Evolutionary conservation across 2,329 filamentous ascomycete species (phyloP).

Genomic region (Phyllosticta citrichinensis): DNA sequence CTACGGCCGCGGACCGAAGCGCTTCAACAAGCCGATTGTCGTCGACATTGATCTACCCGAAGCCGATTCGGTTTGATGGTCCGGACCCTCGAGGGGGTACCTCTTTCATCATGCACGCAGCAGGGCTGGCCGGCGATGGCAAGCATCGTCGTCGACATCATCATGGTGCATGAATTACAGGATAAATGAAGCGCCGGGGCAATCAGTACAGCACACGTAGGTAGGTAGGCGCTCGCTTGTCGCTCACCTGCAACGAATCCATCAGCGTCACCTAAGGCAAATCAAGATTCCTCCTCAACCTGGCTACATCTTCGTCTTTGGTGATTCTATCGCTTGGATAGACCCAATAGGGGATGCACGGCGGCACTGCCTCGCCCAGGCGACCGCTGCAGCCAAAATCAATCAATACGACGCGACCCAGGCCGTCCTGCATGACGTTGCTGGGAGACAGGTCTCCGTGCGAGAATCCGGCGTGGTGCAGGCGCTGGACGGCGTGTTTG

Average conservation of each 20-base stretch:
- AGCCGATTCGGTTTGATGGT: background rate
- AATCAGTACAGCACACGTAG: slow-evolving; percentile 9
- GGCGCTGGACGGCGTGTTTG: background rate
- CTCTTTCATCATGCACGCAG: background rate
- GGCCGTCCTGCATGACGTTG: background rate
- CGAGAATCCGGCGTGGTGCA: background rate
- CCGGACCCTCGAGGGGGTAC: no score
- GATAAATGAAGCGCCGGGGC: background rate
- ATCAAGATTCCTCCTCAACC: background rate
- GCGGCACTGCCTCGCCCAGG: background rate
- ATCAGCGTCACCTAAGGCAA: background rate
- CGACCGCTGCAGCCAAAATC: background rate
- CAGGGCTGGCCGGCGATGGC: background rate
- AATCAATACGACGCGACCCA: background rate
- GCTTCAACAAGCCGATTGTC: slow-evolving; percentile 71
- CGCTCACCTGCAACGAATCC: background rate
- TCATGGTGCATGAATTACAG: background rate
- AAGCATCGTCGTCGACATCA: slow-evolving; percentile 1
- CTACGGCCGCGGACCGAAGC: slow-evolving; percentile 45
- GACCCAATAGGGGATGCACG: background rate
- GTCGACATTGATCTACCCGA: slow-evolving; percentile 66
- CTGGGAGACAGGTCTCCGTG: background rate
- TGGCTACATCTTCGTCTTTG: background rate
- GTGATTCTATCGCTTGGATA: background rate
- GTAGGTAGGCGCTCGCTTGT: background rate